Evolutionary conservation across 495 filamentous ascomycete genomes (phyloP), one percentile per base, ranked within the genome.

Genomic region (Tuber calosporum): DNA sequence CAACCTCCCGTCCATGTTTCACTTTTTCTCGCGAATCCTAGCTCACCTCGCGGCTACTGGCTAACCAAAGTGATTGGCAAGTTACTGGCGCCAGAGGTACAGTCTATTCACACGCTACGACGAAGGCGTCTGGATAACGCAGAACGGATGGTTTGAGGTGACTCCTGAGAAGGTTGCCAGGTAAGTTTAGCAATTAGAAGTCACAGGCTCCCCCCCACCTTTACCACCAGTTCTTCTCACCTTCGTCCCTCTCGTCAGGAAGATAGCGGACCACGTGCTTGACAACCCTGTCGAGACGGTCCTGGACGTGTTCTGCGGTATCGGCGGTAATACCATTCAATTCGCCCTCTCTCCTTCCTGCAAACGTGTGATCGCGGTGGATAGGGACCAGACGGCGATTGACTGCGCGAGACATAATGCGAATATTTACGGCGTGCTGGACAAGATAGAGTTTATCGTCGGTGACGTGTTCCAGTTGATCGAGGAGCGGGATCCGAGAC

Each of bases 341-440:
- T 96, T 98, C 79, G 95, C 95, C 20, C 85, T 88, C 11, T 90
- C 90, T 4, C 87, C 86, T 15, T 86, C 88, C 69, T 98, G 93
- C 90, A 86, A 88, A 40, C 89, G 87, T 68, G 87, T 99, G 67
- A 92, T 97, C 80, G 93, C 91, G 42, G 90, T 98, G 79, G 95
- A 99, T 83, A 91, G 89, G 70, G 88, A 97, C 79, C 85, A 90
- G 19, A 84, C 86, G 2, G 90, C 90, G 7, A 85, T 99, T 2
- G 87, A 88, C 67, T 99, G 95, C 83, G 95, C 92, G 43, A 93
- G 94, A 83, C 91, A 94, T 79, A 99, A 99, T 82, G 95, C 96
- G 5, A 84, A 88, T 53, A 86, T 98, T 70, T 96, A 98, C 80
- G 93, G 91, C 7, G 94, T 97, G 1, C 82, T 82, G 15, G 86